phyloP scores from a whole-genome alignment of 148 eudicot genomes.

The Fagopyrum homotropicum region DNA sequence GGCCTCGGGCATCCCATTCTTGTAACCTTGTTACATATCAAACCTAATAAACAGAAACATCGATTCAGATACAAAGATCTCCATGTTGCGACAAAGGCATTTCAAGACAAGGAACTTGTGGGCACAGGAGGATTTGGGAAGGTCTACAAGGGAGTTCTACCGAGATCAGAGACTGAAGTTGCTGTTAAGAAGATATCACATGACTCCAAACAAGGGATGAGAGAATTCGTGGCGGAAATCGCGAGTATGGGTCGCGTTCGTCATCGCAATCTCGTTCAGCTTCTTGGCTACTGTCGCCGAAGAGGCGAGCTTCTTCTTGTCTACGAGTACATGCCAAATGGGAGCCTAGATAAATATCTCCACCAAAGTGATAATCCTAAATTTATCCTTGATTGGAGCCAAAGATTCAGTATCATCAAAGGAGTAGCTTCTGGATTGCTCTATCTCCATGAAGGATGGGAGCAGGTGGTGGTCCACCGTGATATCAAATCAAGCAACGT shows the following conservation, averaged over 20 bases:
- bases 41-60: neutral
- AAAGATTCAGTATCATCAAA: slow-evolving; percentile 16
- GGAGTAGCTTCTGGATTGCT: slow-evolving; percentile 17
- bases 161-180: slow-evolving; percentile 15
- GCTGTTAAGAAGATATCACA: slow-evolving; percentile 29
- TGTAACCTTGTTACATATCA: too few species aligned
- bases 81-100: slow-evolving; percentile 14
- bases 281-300: slow-evolving; percentile 26
- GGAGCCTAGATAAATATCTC: slow-evolving; percentile 22
- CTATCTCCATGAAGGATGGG: slow-evolving; percentile 25
- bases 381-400: slow-evolving; percentile 5
- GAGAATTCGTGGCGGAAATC: slow-evolving; percentile 29
- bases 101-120: slow-evolving; percentile 1
- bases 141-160: slow-evolving; percentile 19
- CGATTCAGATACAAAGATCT: slow-evolving; percentile 11
- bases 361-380: neutral
- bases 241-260: slow-evolving; percentile 25
- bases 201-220: slow-evolving; percentile 32
- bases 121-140: slow-evolving; percentile 28
- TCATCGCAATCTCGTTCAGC: slow-evolving; percentile 29
- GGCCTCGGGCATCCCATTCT: too few species aligned
- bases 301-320: slow-evolving; percentile 21
- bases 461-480: slow-evolving; percentile 14
- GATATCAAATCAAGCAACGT: slow-evolving; percentile 16
- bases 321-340: slow-evolving; percentile 25